Evolutionary conservation across 2,329 filamentous ascomycete genomes (phyloP), one percentile per base, ranked within the genome.

Genomic region (Ophiostoma australiae): DNA sequence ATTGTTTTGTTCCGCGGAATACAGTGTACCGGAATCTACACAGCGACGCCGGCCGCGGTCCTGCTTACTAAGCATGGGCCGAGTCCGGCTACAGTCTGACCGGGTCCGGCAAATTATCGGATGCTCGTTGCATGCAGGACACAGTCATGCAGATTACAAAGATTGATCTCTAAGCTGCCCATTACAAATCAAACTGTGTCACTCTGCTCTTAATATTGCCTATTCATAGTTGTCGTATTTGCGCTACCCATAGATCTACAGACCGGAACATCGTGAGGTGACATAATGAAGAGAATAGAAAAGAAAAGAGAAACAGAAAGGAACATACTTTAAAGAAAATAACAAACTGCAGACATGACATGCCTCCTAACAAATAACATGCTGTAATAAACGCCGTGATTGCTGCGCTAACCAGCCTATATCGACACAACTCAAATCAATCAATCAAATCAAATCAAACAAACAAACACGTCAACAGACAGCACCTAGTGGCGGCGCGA

Each of bases 401-500:
- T 55, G 11, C 52, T 55, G 1, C 15, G 5, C 23, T 39, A 39
- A 17, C 58, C 20, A 33, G 1, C 55, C 23, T 10, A 13, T 31
- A 31, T 31, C 3, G 27, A 31, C 27, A 31, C 2, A 66, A 41
- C 20, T 39, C 31, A 39, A 37, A 23, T 8, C 39, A 20, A 66
- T 66, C 17, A 27, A 71, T 58, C 39, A 3, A 4, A 39, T 55
- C 48, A 27, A 58, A 33, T 39, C 10, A 69, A n/a, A 20, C 17
- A 52, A 11, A 63, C 13, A 67, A 63, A 67, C 11, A n/a, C 48
- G 27, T 52, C 4, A 31, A 7, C 20, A 48, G 6, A 69, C 61
- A 20, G 4, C 61, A 35, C 10, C 17, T 66, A 66, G 33, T 66
- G 63, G 17, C 63, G 72, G 3, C 75, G 79, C 4, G 70, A 69